Percentiles rank a stretch among this genome's conserved stretches.
Conservation (phyloP, 139 green algal genomes). For the Raphidocelis subcapitata region DNA sequence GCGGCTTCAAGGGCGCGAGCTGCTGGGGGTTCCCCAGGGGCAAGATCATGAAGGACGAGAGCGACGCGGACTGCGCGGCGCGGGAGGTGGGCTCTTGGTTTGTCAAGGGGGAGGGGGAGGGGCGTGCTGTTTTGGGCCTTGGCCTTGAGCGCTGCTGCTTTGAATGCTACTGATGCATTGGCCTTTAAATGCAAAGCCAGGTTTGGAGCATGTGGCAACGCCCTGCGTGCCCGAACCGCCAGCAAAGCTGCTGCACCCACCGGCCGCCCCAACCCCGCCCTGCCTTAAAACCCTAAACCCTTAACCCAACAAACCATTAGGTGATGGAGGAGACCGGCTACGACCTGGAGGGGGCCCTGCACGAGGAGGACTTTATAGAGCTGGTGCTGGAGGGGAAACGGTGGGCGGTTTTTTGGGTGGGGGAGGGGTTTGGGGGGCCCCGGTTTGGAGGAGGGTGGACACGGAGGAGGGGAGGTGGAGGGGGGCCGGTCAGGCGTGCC, state of each 20-base stretch:
- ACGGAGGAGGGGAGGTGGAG: too few relatives aligned
- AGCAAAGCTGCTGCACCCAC: too few relatives aligned
- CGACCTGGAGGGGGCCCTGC: slow-evolving; percentile 52
- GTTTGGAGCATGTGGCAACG: too few relatives aligned
- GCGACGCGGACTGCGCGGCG: slow-evolving; percentile 75
- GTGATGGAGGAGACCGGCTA: slow-evolving; percentile 82
- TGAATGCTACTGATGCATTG: too few relatives aligned
- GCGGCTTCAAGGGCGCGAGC: slow-evolving; percentile 68
- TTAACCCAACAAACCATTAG: slow-evolving; percentile 33
- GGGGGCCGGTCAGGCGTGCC: slow-evolving; percentile 42
- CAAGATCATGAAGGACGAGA: slow-evolving; percentile 88
- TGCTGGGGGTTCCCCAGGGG: slow-evolving; percentile 93
- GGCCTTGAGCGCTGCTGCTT: too few relatives aligned
- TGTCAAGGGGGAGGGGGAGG: background rate
- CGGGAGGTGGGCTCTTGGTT: slow-evolving; percentile 69
- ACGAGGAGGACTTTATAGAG: slow-evolving; percentile 64
- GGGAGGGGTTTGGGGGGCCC: background rate
- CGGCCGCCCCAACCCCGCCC: too few relatives aligned
- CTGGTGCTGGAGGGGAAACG: slow-evolving; percentile 52
- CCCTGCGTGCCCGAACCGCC: too few relatives aligned
- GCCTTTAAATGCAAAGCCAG: too few relatives aligned
- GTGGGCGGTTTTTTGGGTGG: background rate
- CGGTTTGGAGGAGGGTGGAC: too few relatives aligned
- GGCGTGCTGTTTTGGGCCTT: background rate
- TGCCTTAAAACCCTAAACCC: too few relatives aligned